Conservation (phyloP, 2,329 filamentous ascomycete genomes). For the Ceratocystis eucalypticola region DNA sequence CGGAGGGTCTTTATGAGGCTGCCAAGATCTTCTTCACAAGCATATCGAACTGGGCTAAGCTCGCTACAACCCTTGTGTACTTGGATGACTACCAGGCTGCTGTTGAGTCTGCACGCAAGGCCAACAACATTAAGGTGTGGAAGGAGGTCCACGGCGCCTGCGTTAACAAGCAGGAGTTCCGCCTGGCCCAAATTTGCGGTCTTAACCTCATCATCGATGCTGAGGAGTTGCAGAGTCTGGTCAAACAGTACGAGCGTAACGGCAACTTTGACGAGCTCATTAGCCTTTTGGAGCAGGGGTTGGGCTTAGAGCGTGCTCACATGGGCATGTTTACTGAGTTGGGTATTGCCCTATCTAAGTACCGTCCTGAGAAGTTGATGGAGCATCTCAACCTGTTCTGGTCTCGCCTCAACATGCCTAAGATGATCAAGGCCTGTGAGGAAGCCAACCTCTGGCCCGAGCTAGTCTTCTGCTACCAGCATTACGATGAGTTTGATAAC, state of each 20-base stretch:
- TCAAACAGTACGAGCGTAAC: slow-evolving; percentile 91
- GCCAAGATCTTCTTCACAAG: slow-evolving; percentile 98
- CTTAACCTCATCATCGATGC: slow-evolving; percentile 96
- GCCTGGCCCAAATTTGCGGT: slow-evolving; percentile 95
- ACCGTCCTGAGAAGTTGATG: slow-evolving; percentile 92
- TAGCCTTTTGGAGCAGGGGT: slow-evolving; percentile 78
- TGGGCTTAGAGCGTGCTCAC: slow-evolving; percentile 81
- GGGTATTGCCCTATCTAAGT: slow-evolving; percentile 83
- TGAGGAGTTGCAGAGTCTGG: slow-evolving; percentile 81
- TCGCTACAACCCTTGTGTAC: slow-evolving; percentile 94
- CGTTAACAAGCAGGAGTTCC: slow-evolving; percentile 96
- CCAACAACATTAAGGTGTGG: slow-evolving; percentile 99
- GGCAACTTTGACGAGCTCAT: slow-evolving; percentile 99
- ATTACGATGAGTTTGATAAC: slow-evolving; percentile 98
- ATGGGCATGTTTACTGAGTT: slow-evolving; percentile 96
- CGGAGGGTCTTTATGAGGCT: slow-evolving; percentile 84
- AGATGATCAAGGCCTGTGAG: slow-evolving; percentile 87
- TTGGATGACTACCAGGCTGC: slow-evolving; percentile 93
- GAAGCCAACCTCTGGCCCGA: slow-evolving; percentile 95
- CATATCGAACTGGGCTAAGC: slow-evolving; percentile 99
- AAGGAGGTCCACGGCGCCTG: slow-evolving; percentile 96
- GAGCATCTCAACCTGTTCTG: slow-evolving; percentile 98
- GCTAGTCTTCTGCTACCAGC: slow-evolving; percentile 92
- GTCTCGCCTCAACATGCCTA: slow-evolving; percentile 93
- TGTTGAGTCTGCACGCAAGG: slow-evolving; percentile 94